phyloP scores from a whole-genome alignment of 2,329 filamentous ascomycete species.

The Aspergillus hortae region DNA sequence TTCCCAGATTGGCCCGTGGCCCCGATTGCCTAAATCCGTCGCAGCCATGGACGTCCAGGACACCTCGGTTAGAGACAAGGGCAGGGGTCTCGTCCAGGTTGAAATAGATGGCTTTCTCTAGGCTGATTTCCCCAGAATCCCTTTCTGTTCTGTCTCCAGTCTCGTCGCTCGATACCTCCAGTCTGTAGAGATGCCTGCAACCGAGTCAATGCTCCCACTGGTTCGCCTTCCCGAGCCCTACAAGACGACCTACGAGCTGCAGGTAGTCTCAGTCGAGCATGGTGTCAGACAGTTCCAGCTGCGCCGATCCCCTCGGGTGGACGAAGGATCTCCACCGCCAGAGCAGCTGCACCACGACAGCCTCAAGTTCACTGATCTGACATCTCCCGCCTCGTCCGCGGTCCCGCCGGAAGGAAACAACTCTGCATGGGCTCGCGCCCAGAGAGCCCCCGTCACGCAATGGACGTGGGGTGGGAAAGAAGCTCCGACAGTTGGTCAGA shows the following conservation, averaged over 20 bases:
- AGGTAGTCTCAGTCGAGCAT: constrained; percentile 14
- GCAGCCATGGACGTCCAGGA: neutral
- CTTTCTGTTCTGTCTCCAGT: neutral
- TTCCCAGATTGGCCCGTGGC: neutral
- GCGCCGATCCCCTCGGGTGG: constrained; percentile 16
- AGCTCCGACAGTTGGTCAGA: constrained; percentile 30
- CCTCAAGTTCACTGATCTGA: constrained; percentile 29
- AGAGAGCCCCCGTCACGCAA: constrained; percentile 26
- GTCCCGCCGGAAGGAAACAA: constrained; percentile 29
- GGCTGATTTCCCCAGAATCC: neutral
- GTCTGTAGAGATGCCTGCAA: neutral
- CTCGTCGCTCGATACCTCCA: neutral
- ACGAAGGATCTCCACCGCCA: constrained; percentile 15
- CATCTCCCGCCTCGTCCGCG: constrained; percentile 15
- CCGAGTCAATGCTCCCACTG: constrained; percentile 6
- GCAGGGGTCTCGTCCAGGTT: neutral
- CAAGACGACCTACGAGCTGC: constrained; percentile 15
- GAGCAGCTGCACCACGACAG: constrained; percentile 27
- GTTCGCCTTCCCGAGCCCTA: constrained; percentile 19
- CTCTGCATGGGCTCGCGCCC: constrained; percentile 33
- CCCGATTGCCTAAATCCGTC: neutral
- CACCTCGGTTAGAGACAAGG: neutral
- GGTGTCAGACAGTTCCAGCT: constrained; percentile 15
- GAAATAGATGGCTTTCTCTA: neutral
- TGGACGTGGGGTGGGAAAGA: constrained; percentile 28